A percentile compares a stretch with the other conserved stretches of the same genome.
Conservation (phyloP, 1,284 basidiomycete genomes). For the Trichosporon sp. region DNA sequence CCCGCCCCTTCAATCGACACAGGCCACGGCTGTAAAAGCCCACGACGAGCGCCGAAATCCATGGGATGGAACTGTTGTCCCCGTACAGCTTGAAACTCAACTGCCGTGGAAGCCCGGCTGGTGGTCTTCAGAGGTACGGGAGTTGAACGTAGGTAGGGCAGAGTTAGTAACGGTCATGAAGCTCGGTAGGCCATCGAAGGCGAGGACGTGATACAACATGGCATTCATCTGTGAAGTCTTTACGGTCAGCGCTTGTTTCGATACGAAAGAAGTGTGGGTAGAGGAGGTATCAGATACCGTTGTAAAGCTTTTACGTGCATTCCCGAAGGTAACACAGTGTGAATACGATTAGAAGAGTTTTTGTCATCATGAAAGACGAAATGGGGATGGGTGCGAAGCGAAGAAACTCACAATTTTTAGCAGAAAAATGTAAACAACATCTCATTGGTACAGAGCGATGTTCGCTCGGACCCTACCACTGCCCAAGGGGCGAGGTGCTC, state of each 20-base stretch:
- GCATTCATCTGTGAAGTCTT: constrained; percentile 8
- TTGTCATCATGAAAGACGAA: constrained; percentile 38
- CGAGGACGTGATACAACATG: constrained; percentile 13
- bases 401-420: background rate
- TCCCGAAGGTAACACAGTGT: constrained; percentile 47
- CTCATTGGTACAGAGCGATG: constrained; percentile 8
- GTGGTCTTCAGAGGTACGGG: constrained; percentile 41
- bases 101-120: constrained; percentile 29
- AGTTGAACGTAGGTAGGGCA: constrained; percentile 2
- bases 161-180: background rate
- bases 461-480: constrained; percentile 3
- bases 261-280: background rate
- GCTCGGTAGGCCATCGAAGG: background rate
- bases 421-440: background rate
- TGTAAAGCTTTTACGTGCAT: constrained; percentile 42
- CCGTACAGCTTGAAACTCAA: constrained; percentile 34
- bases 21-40: constrained; percentile 21
- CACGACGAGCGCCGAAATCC: constrained; percentile 41
- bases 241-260: constrained; percentile 11
- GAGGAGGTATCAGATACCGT: constrained; percentile 47
- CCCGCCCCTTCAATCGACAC: constrained; percentile 38
- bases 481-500: background rate
- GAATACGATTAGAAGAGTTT: constrained; percentile 50
- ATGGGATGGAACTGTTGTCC: constrained; percentile 35
- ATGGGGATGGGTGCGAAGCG: constrained; percentile 2